phyloP scores from a whole-genome alignment of 352 stramenopile species.

The Phytophthora lateralis region DNA sequence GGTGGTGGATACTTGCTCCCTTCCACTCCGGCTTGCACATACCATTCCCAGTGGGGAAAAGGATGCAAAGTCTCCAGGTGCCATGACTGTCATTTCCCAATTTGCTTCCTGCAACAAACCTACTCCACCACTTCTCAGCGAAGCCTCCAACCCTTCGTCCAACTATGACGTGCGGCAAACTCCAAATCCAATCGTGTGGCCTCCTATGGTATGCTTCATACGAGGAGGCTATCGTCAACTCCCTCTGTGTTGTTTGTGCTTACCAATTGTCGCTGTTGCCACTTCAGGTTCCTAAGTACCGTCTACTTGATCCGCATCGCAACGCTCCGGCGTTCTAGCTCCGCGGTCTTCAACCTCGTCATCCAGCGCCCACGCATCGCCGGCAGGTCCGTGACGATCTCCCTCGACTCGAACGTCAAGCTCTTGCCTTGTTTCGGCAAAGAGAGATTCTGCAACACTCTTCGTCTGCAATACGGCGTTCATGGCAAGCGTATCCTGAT shows the following conservation, averaged over 20 bases:
- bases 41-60: neutral
- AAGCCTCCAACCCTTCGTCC: neutral
- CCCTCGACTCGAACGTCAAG: slow-evolving; percentile 24
- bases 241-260: neutral
- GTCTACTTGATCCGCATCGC: slow-evolving; percentile 17
- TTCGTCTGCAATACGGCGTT: slow-evolving; percentile 23
- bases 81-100: neutral
- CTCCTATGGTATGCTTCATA: slow-evolving; percentile 23
- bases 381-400: slow-evolving; percentile 23
- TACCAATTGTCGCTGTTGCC: neutral
- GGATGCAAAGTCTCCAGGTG: neutral
- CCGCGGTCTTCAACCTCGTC: slow-evolving; percentile 21
- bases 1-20: neutral
- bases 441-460: slow-evolving; percentile 11
- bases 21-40: neutral
- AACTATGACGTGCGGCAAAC: slow-evolving; percentile 21
- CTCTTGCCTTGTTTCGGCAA: slow-evolving; percentile 10
- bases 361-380: slow-evolving; percentile 28
- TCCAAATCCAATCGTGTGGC: slow-evolving; percentile 24
- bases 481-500: slow-evolving; percentile 12
- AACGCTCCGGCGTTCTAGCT: neutral
- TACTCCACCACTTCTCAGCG: neutral
- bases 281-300: slow-evolving; percentile 27
- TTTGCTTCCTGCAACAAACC: slow-evolving; percentile 4
- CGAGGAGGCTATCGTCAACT: neutral